Conservation (phyloP, 306 rosid genomes). For the Cucumis melo region DNA sequence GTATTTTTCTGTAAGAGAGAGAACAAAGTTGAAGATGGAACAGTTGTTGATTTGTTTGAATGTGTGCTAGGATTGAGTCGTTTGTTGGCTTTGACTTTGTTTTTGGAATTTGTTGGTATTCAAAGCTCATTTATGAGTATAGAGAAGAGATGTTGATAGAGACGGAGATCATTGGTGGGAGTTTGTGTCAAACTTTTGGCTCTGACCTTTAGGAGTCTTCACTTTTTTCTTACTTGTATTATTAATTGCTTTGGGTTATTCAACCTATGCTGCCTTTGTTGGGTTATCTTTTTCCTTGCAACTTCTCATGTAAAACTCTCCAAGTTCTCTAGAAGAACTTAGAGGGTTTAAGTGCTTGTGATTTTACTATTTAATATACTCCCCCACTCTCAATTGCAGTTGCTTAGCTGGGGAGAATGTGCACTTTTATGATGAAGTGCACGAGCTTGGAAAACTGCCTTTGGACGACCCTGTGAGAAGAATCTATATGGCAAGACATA, state of each 20-base stretch:
- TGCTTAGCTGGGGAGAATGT: slow-evolving; percentile 99
- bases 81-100: background rate
- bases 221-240: background rate
- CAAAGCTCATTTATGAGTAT: background rate
- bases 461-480: slow-evolving; percentile 68
- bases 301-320: background rate
- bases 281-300: background rate
- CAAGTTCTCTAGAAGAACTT: background rate
- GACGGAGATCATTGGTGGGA: background rate
- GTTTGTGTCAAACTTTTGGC: background rate
- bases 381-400: slow-evolving; percentile 27
- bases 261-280: background rate
- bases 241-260: background rate
- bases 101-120: background rate
- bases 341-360: background rate
- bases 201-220: background rate
- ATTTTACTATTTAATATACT: slow-evolving; percentile 5
- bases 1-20: slow-evolving; percentile 1
- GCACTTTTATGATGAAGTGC: slow-evolving; percentile 80
- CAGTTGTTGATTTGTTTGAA: slow-evolving; percentile 4
- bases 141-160: background rate
- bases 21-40: background rate
- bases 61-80: background rate
- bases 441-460: slow-evolving; percentile 73
- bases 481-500: slow-evolving; percentile 92